These are phyloP conservation scores for Oxalis stricta DNA, from an alignment of 441 rosid species.

Conservation along the genomic window DNA sequence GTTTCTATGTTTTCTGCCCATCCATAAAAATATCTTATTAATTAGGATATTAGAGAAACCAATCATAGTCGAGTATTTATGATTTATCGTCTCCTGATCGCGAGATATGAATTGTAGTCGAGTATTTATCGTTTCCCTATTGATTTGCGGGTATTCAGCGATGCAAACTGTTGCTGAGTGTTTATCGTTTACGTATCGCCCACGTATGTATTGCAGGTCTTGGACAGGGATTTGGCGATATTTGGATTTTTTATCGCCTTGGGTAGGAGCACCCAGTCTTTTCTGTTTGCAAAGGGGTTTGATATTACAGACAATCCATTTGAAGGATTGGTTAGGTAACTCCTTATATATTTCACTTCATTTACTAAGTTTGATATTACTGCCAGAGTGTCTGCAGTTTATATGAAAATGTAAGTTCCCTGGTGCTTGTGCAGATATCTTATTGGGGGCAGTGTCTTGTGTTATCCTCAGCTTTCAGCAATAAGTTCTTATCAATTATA, in stretches of 20 bases:
- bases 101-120: too few relatives aligned
- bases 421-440: slow-evolving; percentile 45
- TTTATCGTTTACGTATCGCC: too few relatives aligned
- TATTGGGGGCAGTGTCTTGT: slow-evolving; percentile 86
- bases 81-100: neutral
- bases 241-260: slow-evolving; percentile 96
- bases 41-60: slow-evolving; percentile 1
- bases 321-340: slow-evolving; percentile 75
- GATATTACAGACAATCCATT: slow-evolving; percentile 42
- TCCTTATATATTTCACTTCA: neutral
- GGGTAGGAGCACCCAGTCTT: slow-evolving; percentile 78
- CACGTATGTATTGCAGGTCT: slow-evolving; percentile 61
- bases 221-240: slow-evolving; percentile 96
- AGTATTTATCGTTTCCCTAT: too few relatives aligned
- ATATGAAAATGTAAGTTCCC: slow-evolving; percentile 3
- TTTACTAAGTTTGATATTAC: slow-evolving; percentile 5
- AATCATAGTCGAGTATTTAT: neutral
- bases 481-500: slow-evolving; percentile 93
- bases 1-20: neutral
- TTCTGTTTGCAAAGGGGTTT: slow-evolving; percentile 70
- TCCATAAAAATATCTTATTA: neutral
- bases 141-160: too few relatives aligned
- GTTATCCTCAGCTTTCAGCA: slow-evolving; percentile 91
- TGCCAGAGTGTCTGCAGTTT: slow-evolving; percentile 7
- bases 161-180: too few relatives aligned